phyloP scores from a whole-genome alignment of 177 flowering plant species.

The Tripterygium wilfordii region DNA sequence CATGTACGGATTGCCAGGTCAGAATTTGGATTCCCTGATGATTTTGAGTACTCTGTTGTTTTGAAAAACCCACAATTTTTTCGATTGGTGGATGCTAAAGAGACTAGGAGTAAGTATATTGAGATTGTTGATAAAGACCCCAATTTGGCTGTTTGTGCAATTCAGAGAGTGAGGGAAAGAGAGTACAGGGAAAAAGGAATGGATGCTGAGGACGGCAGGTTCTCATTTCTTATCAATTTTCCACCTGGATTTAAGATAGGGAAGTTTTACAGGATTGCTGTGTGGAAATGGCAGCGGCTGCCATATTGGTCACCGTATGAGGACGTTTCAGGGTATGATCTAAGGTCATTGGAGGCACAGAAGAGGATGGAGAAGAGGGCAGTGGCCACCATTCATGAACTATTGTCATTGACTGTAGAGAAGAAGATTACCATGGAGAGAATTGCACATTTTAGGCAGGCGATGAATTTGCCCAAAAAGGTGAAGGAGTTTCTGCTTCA shows the following conservation, averaged over 20 bases:
- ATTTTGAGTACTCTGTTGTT: slow-evolving; percentile 75
- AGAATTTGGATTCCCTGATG: slow-evolving; percentile 89
- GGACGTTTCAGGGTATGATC: slow-evolving; percentile 77
- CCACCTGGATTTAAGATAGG: slow-evolving; percentile 93
- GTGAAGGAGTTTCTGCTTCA: slow-evolving; percentile 88
- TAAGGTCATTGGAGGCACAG: slow-evolving; percentile 86
- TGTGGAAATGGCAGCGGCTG: slow-evolving; percentile 95
- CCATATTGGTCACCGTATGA: slow-evolving; percentile 99
- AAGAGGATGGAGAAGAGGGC: slow-evolving; percentile 96
- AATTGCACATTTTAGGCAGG: slow-evolving; percentile 84
- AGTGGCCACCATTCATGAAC: slow-evolving; percentile 77
- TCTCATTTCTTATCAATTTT: slow-evolving; percentile 79
- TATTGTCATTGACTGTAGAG: slow-evolving; percentile 84
- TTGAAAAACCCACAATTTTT: slow-evolving; percentile 64
- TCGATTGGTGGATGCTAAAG: slow-evolving; percentile 63
- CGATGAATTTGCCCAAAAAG: slow-evolving; percentile 81
- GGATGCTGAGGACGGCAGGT: slow-evolving; percentile 75
- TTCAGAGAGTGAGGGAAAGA: slow-evolving; percentile 70
- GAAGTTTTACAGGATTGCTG: slow-evolving; percentile 81
- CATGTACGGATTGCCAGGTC: slow-evolving; percentile 60
- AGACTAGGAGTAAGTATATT: slow-evolving; percentile 72
- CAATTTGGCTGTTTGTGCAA: slow-evolving; percentile 54
- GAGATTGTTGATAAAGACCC: slow-evolving; percentile 66
- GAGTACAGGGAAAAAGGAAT: slow-evolving; percentile 80
- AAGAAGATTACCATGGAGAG: slow-evolving; percentile 92